These are phyloP conservation scores for Wilhelminamyces savonicus DNA, from an alignment of 805 yeast species.

Conservation along the genomic window DNA sequence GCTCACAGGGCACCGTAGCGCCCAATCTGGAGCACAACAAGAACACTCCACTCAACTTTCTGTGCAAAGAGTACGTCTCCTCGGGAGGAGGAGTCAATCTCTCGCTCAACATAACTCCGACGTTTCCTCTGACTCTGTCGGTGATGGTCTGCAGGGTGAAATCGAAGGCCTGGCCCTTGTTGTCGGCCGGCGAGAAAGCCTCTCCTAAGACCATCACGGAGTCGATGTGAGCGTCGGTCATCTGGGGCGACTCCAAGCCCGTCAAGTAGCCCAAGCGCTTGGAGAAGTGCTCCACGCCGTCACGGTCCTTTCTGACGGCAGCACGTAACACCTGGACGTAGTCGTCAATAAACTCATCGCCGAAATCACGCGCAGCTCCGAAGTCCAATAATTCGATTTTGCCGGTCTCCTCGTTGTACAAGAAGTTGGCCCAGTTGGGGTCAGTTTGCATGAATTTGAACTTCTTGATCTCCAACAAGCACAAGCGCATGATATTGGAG, in stretches of 20 bases:
- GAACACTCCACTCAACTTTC: slow-evolving; percentile 93
- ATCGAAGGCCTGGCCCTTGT: slow-evolving; percentile 51
- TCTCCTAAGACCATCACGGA: slow-evolving; percentile 89
- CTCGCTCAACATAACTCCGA: slow-evolving; percentile 84
- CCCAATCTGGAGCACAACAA: slow-evolving; percentile 78
- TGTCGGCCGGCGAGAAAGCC: slow-evolving; percentile 63
- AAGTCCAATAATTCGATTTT: slow-evolving; percentile 87
- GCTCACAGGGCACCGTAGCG: slow-evolving; percentile 77
- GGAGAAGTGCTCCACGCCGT: slow-evolving; percentile 58
- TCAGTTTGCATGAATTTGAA: slow-evolving; percentile 96
- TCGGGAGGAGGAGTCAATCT: slow-evolving; percentile 97
- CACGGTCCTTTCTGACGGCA: slow-evolving; percentile 64
- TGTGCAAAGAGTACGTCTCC: slow-evolving; percentile 93
- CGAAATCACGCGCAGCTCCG: slow-evolving; percentile 87
- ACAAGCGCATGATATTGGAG: slow-evolving; percentile 76
- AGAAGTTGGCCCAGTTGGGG: slow-evolving; percentile 98
- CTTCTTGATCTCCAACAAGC: slow-evolving; percentile 76
- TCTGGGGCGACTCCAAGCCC: slow-evolving; percentile 79
- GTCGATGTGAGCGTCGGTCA: slow-evolving; percentile 90
- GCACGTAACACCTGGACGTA: slow-evolving; percentile 71
- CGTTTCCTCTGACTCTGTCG: slow-evolving; percentile 83
- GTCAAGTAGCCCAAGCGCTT: slow-evolving; percentile 79
- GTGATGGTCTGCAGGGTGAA: slow-evolving; percentile 87
- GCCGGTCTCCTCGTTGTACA: slow-evolving; percentile 65
- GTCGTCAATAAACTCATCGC: slow-evolving; percentile 56